Evolutionary conservation across 495 filamentous ascomycete species (phyloP).

Genomic region (Talaromyces proteolyticus): DNA sequence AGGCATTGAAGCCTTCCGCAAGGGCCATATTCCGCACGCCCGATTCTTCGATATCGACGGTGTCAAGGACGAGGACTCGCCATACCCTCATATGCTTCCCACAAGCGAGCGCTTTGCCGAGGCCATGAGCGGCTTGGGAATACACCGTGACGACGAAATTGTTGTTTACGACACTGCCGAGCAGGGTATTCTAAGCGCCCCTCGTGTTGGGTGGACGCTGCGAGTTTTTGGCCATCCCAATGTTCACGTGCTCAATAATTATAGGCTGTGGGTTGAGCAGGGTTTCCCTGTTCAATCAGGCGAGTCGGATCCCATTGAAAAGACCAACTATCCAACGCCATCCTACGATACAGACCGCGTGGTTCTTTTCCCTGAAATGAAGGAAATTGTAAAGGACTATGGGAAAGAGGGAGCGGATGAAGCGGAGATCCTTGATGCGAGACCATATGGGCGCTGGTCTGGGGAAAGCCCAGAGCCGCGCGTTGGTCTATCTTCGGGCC

Average conservation of each 20-base stretch:
- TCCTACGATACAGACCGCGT: constrained; percentile 49
- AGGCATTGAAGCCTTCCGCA: constrained; percentile 68
- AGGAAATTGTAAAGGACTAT: constrained; percentile 64
- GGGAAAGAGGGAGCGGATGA: constrained; percentile 74
- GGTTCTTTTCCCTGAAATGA: constrained; percentile 73
- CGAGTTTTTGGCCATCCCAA: constrained; percentile 83
- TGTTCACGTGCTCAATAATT: constrained; percentile 92
- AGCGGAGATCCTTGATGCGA: constrained; percentile 86
- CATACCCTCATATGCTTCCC: constrained; percentile 97
- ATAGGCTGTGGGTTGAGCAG: constrained; percentile 79
- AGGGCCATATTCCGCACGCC: constrained; percentile 73
- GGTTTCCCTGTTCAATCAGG: constrained; percentile 76
- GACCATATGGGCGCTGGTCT: constrained; percentile 70
- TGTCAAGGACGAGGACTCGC: constrained; percentile 77
- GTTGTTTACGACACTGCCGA: constrained; percentile 91
- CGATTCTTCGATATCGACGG: constrained; percentile 97
- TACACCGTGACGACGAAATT: constrained; percentile 76
- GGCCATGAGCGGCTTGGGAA: constrained; percentile 84
- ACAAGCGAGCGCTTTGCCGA: constrained; percentile 70
- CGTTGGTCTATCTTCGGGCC: constrained; percentile 79
- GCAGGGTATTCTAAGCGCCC: constrained; percentile 88
- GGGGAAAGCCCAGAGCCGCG: constrained; percentile 85
- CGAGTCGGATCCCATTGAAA: constrained; percentile 53
- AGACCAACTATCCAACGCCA: constrained; percentile 50
- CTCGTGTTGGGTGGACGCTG: constrained; percentile 89